These are phyloP conservation scores for Adansonia grandidieri DNA, from an alignment of 441 rosid genomes.

Conservation along the genomic window DNA sequence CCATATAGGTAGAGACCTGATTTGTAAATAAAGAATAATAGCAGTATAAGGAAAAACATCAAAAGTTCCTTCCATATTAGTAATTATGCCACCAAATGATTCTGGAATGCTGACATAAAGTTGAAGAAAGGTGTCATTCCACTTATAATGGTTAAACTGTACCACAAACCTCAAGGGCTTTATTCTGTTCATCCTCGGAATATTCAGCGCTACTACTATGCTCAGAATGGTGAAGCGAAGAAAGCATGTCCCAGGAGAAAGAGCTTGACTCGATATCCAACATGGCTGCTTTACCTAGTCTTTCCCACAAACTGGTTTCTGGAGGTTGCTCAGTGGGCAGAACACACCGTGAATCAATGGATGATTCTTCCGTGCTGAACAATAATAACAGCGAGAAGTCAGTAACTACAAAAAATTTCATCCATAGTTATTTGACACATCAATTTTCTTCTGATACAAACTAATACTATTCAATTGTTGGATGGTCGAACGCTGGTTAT, in stretches of 20 bases:
- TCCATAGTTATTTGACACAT: background rate
- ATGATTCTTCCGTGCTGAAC: slow-evolving; percentile 65
- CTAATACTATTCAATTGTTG: background rate
- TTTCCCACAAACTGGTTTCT: slow-evolving; percentile 87
- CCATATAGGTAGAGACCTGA: background rate
- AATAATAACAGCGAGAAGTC: slow-evolving; percentile 28
- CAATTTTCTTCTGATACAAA: background rate
- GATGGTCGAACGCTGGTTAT: background rate
- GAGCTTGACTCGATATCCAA: slow-evolving; percentile 70
- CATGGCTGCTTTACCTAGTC: slow-evolving; percentile 79
- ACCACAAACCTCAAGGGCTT: slow-evolving; percentile 81
- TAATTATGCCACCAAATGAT: slow-evolving; percentile 3
- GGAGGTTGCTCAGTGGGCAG: slow-evolving; percentile 56
- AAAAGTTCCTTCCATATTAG: background rate
- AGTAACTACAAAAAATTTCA: slow-evolving; percentile 6
- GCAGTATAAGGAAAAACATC: slow-evolving; percentile 1
- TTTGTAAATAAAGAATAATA: background rate
- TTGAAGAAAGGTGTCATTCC: slow-evolving; percentile 15
- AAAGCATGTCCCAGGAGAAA: slow-evolving; percentile 87
- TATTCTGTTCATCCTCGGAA: slow-evolving; percentile 89
- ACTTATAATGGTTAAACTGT: background rate
- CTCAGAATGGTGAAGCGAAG: slow-evolving; percentile 97
- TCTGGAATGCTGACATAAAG: background rate
- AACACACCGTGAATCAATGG: slow-evolving; percentile 52
- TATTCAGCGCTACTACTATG: slow-evolving; percentile 83